Evolutionary conservation across 2,329 filamentous ascomycete genomes (phyloP).

Genomic region (Tolypocladium tundrense): DNA sequence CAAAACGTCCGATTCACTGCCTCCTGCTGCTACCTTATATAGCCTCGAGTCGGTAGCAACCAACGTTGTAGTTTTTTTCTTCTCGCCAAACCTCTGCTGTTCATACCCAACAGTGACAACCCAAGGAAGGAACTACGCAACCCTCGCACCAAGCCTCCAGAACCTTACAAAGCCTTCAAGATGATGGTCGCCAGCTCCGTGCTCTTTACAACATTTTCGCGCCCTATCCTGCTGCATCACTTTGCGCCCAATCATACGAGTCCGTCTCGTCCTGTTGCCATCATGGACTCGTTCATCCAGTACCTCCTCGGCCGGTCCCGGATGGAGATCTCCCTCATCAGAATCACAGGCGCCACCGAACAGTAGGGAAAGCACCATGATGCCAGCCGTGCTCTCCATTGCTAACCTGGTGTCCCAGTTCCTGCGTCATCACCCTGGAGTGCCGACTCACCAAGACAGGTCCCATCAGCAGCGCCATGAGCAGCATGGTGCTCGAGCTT

Average conservation of each 20-base stretch:
- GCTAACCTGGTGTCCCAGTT: slow-evolving; percentile 8
- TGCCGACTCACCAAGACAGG: slow-evolving; percentile 19
- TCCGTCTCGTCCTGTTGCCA: background rate
- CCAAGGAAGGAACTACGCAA: background rate
- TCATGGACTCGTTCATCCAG: slow-evolving; percentile 18
- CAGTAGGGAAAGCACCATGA: slow-evolving; percentile 13
- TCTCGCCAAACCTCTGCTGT: background rate
- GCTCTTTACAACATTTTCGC: slow-evolving; percentile 16
- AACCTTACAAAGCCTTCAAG: background rate
- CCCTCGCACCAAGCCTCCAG: background rate
- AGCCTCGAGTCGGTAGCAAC: background rate
- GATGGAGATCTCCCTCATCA: slow-evolving; percentile 17
- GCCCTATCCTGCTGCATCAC: slow-evolving; percentile 7
- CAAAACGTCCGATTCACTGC: background rate
- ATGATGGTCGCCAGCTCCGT: background rate
- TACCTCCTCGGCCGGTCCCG: slow-evolving; percentile 15
- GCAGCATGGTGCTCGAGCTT: slow-evolving; percentile 17
- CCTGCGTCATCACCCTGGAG: slow-evolving; percentile 18
- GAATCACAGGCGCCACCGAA: slow-evolving; percentile 17
- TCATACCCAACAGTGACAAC: background rate
- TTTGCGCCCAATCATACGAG: background rate
- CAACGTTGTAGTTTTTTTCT: background rate
- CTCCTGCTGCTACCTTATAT: background rate
- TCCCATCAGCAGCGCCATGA: slow-evolving; percentile 18
- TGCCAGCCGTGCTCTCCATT: slow-evolving; percentile 1